These are phyloP conservation scores for Penicillium vulpinum DNA, from an alignment of 2,329 filamentous ascomycete genomes.

Conservation along the genomic window DNA sequence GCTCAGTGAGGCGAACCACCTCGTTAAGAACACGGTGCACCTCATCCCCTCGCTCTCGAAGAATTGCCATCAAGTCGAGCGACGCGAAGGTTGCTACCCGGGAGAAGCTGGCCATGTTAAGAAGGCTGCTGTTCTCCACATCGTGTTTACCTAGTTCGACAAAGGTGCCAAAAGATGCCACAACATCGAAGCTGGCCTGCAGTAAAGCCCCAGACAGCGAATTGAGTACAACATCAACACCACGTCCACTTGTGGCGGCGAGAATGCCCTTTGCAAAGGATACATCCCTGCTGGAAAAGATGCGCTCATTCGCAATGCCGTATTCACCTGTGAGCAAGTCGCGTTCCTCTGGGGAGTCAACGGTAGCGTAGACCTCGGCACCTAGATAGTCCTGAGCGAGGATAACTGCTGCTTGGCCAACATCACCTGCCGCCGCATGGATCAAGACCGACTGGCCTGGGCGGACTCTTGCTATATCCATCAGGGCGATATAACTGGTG, in stretches of 20 bases:
- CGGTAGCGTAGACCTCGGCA: not conserved
- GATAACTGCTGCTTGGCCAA: not conserved
- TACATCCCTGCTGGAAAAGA: not conserved
- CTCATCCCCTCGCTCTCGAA: not conserved
- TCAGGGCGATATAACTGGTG: too few relatives aligned
- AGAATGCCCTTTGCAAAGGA: not conserved
- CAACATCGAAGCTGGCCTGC: not conserved
- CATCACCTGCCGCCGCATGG: not conserved
- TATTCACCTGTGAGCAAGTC: not conserved
- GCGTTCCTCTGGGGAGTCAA: not conserved
- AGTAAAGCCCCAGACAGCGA: not conserved
- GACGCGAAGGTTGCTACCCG: not conserved
- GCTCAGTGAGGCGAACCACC: not conserved
- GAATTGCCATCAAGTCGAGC: not conserved
- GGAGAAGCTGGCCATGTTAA: not conserved
- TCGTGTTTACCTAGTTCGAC: not conserved
- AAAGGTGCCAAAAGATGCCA: not conserved
- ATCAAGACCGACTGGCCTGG: too few relatives aligned
- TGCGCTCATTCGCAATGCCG: not conserved
- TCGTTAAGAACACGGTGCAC: not conserved
- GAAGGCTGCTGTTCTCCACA: not conserved
- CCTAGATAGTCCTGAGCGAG: too few relatives aligned
- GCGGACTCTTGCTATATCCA: too few relatives aligned
- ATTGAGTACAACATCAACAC: constrained; percentile 5
- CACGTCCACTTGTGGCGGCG: not conserved